Evolutionary conservation across 768 basidiomycete species (phyloP).

Genomic region (Kwoniella bestiolae): DNA sequence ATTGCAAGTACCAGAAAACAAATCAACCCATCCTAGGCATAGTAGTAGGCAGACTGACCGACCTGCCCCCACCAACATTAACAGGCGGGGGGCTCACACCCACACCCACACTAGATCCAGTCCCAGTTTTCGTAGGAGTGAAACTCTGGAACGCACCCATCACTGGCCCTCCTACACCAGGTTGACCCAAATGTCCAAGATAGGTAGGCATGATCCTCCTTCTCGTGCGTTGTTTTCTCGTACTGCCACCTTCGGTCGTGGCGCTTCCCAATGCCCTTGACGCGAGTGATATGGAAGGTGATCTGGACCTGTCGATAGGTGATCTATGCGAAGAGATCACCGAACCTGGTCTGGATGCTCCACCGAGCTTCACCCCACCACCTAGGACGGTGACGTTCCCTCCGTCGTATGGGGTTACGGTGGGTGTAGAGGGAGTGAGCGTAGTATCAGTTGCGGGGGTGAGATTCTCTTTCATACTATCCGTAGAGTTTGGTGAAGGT

Average conservation of each 20-base stretch:
- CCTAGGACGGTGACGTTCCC: slow-evolving; percentile 58
- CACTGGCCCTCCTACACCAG: slow-evolving; percentile 48
- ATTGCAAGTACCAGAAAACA: too few relatives aligned
- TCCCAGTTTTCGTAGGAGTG: background rate
- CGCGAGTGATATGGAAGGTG: slow-evolving; percentile 49
- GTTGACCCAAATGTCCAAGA: slow-evolving; percentile 45
- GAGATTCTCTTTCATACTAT: background rate
- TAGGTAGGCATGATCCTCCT: slow-evolving; percentile 54
- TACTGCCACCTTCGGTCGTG: background rate
- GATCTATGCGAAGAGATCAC: slow-evolving; percentile 31
- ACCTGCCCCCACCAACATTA: slow-evolving; percentile 11
- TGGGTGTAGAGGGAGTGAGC: slow-evolving; percentile 30
- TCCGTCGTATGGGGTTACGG: slow-evolving; percentile 57
- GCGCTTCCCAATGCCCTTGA: slow-evolving; percentile 43
- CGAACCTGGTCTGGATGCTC: slow-evolving; percentile 40
- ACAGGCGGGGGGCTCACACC: slow-evolving; percentile 26
- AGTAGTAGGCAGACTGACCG: slow-evolving; percentile 4
- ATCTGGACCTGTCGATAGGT: slow-evolving; percentile 38
- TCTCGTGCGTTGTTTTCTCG: slow-evolving; percentile 42
- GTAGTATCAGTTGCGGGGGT: slow-evolving; percentile 26
- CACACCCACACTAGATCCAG: slow-evolving; percentile 21
- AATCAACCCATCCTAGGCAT: slow-evolving; percentile 32
- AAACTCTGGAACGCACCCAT: slow-evolving; percentile 31
- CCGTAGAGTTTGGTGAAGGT: slow-evolving; percentile 24
- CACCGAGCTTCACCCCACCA: slow-evolving; percentile 58